Percentiles rank a stretch among this genome's conserved stretches.
These are phyloP conservation scores for Sanghuangporus baumii DNA, from an alignment of 1,284 basidiomycete genomes.

Conservation along the genomic window DNA sequence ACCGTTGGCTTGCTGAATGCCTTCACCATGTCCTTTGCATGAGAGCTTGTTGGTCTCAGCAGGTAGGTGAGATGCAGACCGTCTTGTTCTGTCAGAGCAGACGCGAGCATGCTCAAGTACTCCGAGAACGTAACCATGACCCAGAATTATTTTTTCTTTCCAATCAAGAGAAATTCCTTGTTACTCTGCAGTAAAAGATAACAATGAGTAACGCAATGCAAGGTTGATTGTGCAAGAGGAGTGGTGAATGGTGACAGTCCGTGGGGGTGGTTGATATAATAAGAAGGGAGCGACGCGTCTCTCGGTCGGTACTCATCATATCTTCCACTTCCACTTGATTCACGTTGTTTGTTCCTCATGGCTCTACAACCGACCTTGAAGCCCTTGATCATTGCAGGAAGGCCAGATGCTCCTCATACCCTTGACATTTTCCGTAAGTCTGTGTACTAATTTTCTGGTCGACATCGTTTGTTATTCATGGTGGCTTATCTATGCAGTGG, in stretches of 20 bases:
- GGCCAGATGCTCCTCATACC: conserved; percentile 65
- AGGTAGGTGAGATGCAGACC: conserved; percentile 65
- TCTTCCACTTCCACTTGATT: not conserved
- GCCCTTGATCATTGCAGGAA: conserved; percentile 69
- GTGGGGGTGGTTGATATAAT: not conserved
- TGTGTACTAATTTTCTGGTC: not conserved
- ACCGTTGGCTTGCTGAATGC: conserved; percentile 66
- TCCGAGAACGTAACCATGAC: conserved; percentile 38
- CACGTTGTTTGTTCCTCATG: conserved; percentile 41
- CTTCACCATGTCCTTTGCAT: conserved; percentile 67
- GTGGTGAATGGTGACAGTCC: not conserved
- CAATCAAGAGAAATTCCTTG: not conserved
- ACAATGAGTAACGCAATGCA: not conserved
- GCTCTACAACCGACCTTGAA: conserved; percentile 76
- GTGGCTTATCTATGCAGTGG: conserved; percentile 42
- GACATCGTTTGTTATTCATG: not conserved
- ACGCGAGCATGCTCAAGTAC: conserved; percentile 55
- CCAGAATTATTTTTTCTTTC: not conserved
- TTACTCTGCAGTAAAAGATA: not conserved
- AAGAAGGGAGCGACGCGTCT: not conserved
- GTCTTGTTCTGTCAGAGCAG: conserved; percentile 55
- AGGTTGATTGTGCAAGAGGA: not conserved
- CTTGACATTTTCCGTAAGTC: conserved; percentile 72
- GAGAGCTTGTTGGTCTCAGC: conserved; percentile 66
- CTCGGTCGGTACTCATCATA: too few relatives aligned